These are phyloP conservation scores for Diplodia intermedia DNA, from an alignment of 2,329 filamentous ascomycete species.

Conservation along the genomic window DNA sequence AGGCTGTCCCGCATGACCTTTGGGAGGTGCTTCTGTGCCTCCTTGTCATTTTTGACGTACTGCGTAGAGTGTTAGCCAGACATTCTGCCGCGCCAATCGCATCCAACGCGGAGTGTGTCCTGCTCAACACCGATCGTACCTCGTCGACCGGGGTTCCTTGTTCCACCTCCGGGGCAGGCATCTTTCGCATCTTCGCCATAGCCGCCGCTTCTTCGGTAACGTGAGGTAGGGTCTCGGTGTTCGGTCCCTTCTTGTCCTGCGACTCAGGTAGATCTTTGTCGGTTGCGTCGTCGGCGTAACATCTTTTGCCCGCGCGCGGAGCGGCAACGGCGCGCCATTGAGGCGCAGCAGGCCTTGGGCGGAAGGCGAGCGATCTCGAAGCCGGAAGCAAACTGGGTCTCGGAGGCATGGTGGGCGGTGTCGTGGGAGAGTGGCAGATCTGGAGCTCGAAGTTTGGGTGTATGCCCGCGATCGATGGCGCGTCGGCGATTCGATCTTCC, in stretches of 20 bases:
- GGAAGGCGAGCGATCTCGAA: conserved; percentile 44
- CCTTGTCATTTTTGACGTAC: conserved; percentile 69
- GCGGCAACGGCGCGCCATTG: conserved; percentile 39
- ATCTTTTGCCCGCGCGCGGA: conserved; percentile 15
- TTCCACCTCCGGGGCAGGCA: conserved; percentile 63
- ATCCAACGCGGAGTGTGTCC: conserved; percentile 1
- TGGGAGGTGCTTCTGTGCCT: conserved; percentile 67
- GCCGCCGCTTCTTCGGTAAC: conserved; percentile 71
- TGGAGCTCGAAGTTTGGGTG: conserved; percentile 12
- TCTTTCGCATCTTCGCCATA: conserved; percentile 64
- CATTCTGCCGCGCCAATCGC: conserved; percentile 34
- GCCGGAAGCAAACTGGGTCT: conserved; percentile 45
- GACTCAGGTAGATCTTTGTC: conserved; percentile 43
- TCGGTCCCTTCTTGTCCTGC: conserved; percentile 42
- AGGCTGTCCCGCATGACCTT: conserved; percentile 70
- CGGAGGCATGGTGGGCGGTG: conserved; percentile 45
- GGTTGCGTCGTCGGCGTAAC: conserved; percentile 39
- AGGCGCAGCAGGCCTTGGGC: conserved; percentile 40
- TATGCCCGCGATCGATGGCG: conserved; percentile 9
- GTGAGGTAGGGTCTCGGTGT: conserved; percentile 57
- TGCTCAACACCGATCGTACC: conserved; percentile 51
- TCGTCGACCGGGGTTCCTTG: conserved; percentile 72
- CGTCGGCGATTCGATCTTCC: conserved; percentile 24
- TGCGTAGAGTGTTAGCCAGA: conserved; percentile 43
- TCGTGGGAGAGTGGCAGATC: neutral